phyloP scores from a whole-genome alignment of 2,329 filamentous ascomycete genomes.

The Diaporthe batatas region DNA sequence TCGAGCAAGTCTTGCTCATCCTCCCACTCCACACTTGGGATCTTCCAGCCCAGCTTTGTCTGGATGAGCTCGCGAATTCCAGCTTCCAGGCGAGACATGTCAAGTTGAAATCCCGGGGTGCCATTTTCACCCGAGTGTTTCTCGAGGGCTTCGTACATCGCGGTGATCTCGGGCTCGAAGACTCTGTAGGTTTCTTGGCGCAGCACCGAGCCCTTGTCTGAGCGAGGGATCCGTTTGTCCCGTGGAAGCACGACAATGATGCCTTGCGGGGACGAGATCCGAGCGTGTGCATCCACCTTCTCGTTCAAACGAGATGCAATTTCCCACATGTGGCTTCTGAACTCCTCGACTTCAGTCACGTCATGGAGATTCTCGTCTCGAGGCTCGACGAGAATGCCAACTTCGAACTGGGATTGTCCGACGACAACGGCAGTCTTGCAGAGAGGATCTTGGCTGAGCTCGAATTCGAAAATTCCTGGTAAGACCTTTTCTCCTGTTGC shows the following conservation, averaged over 20 bases:
- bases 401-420: conserved; percentile 7
- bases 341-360: neutral
- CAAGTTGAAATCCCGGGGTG: neutral
- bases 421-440: neutral
- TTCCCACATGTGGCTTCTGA: neutral
- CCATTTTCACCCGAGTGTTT: neutral
- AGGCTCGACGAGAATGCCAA: neutral
- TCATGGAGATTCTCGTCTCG: neutral
- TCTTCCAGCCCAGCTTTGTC: neutral
- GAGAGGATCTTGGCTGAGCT: neutral
- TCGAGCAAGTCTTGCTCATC: conserved; percentile 2
- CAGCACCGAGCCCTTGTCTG: conserved; percentile 9
- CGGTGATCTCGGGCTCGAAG: neutral
- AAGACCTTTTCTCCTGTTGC: conserved; percentile 13
- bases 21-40: conserved; percentile 7
- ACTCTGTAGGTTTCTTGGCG: neutral
- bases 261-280: neutral
- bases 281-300: neutral
- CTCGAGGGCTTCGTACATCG: neutral
- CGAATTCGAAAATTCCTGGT: neutral
- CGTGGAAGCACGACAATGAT: neutral
- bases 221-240: neutral
- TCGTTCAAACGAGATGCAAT: neutral
- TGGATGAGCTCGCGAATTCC: conserved; percentile 4
- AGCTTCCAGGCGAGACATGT: neutral